Conservation (phyloP, 345 rosid species). For the Camelina sativa region DNA sequence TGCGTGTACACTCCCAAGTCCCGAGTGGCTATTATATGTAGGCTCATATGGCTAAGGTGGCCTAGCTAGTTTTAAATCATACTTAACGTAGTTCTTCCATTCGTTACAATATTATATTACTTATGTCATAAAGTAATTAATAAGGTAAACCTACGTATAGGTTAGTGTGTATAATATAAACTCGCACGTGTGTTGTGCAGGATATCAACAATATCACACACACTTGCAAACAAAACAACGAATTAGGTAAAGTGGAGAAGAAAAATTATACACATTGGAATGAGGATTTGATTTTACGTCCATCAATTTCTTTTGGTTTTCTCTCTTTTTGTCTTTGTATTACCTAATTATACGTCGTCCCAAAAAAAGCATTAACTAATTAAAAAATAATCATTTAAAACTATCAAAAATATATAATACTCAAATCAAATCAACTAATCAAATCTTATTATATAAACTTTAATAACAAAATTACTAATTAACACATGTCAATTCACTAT, state of each 20-base stretch:
- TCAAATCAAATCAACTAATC: background rate
- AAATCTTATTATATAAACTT: too few relatives aligned
- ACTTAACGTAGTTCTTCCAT: background rate
- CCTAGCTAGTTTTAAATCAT: background rate
- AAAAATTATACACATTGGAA: conserved; percentile 27
- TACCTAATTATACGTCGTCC: conserved; percentile 21
- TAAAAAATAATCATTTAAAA: background rate
- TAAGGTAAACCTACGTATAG: conserved; percentile 9
- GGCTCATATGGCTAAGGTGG: background rate
- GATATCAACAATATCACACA: background rate
- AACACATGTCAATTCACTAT: too few relatives aligned
- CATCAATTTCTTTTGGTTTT: conserved; percentile 35
- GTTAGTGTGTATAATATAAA: background rate
- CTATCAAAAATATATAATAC: too few relatives aligned
- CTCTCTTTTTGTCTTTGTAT: conserved; percentile 19
- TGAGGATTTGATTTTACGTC: conserved; percentile 42
- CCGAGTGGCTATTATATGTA: too few relatives aligned
- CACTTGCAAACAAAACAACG: conserved; percentile 36
- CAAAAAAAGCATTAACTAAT: background rate
- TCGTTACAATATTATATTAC: background rate
- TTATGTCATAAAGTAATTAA: conserved; percentile 3
- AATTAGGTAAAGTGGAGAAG: conserved; percentile 29
- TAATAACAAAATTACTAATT: too few relatives aligned
- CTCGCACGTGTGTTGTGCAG: conserved; percentile 22
- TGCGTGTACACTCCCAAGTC: background rate